phyloP scores from a whole-genome alignment of 148 eudicot genomes.

The Tetragonia tetragonoides region DNA sequence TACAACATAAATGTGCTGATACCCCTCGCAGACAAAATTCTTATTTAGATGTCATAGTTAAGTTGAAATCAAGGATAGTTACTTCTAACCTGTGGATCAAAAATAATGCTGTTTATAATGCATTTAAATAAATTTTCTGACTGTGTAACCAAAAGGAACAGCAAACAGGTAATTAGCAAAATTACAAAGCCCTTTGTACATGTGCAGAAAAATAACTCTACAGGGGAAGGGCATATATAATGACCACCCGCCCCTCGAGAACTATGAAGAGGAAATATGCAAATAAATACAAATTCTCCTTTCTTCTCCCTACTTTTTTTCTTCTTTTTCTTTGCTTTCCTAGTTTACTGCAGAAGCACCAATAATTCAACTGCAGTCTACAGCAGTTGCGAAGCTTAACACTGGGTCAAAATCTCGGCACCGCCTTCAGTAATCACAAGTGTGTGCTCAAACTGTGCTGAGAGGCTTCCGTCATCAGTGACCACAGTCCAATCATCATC shows the following conservation, averaged over 20 bases:
- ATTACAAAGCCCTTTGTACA: neutral
- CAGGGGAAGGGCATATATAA: neutral
- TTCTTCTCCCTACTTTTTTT: neutral
- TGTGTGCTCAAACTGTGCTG: constrained; percentile 97
- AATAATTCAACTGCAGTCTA: neutral
- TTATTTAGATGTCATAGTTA: too few relatives aligned
- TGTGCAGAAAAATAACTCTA: neutral
- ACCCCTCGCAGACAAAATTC: too few relatives aligned
- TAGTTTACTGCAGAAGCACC: neutral
- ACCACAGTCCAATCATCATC: constrained; percentile 94
- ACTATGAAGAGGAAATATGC: neutral
- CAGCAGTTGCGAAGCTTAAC: constrained; percentile 28
- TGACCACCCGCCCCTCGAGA: neutral
- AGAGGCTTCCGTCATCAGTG: constrained; percentile 89
- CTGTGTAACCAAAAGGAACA: neutral
- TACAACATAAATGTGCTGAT: too few relatives aligned
- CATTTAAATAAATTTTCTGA: neutral
- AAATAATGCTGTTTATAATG: too few relatives aligned
- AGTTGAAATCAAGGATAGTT: too few relatives aligned
- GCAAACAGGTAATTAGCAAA: neutral
- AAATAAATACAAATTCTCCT: neutral
- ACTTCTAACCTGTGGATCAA: too few relatives aligned
- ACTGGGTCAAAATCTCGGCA: constrained; percentile 84
- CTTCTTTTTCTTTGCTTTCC: too few relatives aligned
- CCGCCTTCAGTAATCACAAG: constrained; percentile 71